Conservation (phyloP, 148 eudicot species). For the Cornus kousa region DNA sequence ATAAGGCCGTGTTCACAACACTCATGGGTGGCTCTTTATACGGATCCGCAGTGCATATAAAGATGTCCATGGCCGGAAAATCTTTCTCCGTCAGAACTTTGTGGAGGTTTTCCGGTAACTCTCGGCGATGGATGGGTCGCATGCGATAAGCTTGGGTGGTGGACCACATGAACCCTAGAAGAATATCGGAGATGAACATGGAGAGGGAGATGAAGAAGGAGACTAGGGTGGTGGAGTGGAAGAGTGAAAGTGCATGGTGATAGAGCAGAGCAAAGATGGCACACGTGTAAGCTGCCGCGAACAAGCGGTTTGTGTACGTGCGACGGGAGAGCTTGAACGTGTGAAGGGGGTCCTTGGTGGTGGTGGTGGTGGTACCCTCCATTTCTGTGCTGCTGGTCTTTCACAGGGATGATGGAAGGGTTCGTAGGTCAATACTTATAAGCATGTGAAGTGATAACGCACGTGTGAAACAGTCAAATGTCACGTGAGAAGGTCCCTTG, state of each 20-base stretch:
- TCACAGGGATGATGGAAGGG: neutral
- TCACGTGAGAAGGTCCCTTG: neutral
- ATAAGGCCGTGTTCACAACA: conserved; percentile 72
- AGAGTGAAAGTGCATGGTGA: conserved; percentile 36
- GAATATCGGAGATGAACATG: conserved; percentile 46
- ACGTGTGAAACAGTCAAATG: neutral
- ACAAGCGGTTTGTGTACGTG: conserved; percentile 47
- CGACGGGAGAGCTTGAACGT: conserved; percentile 29
- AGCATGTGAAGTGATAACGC: no score
- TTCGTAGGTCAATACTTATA: neutral
- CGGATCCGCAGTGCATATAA: conserved; percentile 89
- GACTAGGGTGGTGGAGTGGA: conserved; percentile 20
- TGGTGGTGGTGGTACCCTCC: conserved; percentile 9
- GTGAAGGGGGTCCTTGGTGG: conserved; percentile 31
- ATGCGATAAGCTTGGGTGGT: conserved; percentile 51
- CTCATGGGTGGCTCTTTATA: conserved; percentile 77
- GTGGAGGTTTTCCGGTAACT: conserved; percentile 41
- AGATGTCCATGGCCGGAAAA: conserved; percentile 58
- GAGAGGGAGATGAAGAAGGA: conserved; percentile 22
- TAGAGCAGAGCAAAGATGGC: conserved; percentile 50
- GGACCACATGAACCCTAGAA: conserved; percentile 59
- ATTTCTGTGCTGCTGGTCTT: neutral
- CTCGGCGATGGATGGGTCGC: conserved; percentile 50
- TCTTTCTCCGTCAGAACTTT: conserved; percentile 13
- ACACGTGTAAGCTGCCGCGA: conserved; percentile 42